Conservation (phyloP, 805 yeast species). For the Candida krabiensis region DNA sequence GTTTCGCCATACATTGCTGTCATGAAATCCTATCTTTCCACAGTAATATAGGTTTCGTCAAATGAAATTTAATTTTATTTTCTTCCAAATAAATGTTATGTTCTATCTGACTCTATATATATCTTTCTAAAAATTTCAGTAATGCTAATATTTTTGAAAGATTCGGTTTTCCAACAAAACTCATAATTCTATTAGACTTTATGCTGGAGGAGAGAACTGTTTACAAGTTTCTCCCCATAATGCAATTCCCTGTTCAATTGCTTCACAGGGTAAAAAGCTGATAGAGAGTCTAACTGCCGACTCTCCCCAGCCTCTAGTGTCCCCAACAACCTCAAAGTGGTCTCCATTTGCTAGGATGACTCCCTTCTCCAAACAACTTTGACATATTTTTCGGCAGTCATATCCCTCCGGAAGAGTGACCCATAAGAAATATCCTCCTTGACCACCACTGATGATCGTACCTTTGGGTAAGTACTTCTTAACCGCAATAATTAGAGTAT, state of each 20-base stretch:
- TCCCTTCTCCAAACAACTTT: slow-evolving; percentile 40
- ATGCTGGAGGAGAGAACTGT: too few species aligned
- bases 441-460: slow-evolving; percentile 57
- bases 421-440: slow-evolving; percentile 92
- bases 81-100: too few species aligned
- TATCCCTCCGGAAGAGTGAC: slow-evolving; percentile 51
- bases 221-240: slow-evolving; percentile 47
- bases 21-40: too few species aligned
- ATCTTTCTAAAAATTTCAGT: too few species aligned
- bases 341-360: slow-evolving; percentile 73
- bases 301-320: slow-evolving; percentile 59
- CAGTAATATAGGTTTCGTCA: too few species aligned
- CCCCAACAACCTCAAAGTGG: slow-evolving; percentile 71
- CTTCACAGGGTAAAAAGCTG: slow-evolving; percentile 47
- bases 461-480: slow-evolving; percentile 50
- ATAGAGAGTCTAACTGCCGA: slow-evolving; percentile 56
- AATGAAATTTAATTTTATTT: too few species aligned
- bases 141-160: too few species aligned
- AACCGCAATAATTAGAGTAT: slow-evolving; percentile 39
- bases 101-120: too few species aligned
- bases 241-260: slow-evolving; percentile 50
- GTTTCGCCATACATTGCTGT: too few species aligned
- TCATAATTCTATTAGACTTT: too few species aligned
- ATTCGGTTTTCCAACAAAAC: too few species aligned
- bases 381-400: slow-evolving; percentile 33